Evolutionary conservation across 2,329 filamentous ascomycete genomes (phyloP).

Genomic region (Fusarium floridanum): DNA sequence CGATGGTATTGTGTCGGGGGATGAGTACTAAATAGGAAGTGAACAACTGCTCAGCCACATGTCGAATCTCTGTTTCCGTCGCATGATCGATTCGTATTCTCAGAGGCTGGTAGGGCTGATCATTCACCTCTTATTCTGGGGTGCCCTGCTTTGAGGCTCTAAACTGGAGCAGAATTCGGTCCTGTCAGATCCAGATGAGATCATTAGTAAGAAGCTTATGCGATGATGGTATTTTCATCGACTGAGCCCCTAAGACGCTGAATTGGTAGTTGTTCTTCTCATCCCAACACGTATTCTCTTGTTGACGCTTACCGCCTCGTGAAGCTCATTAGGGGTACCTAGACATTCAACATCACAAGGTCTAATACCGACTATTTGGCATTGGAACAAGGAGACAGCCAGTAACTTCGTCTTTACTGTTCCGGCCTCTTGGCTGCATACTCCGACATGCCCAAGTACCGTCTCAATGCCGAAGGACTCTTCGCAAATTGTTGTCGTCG

Average conservation of each 20-base stretch:
- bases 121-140: neutral
- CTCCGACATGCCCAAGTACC: neutral
- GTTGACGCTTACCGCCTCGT: neutral
- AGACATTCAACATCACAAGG: neutral
- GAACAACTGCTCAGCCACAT: neutral
- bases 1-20: neutral
- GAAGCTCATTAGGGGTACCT: neutral
- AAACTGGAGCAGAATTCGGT: neutral
- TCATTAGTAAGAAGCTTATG: neutral
- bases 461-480: constrained; percentile 2
- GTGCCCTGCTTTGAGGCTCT: neutral
- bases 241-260: neutral
- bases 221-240: neutral
- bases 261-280: neutral
- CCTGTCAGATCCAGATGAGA: neutral
- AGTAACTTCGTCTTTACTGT: neutral
- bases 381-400: neutral
- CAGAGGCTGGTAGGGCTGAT: neutral
- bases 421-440: neutral
- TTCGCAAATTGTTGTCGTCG: constrained; percentile 4
- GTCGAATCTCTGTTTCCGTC: neutral
- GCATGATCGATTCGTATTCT: neutral
- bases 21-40: neutral
- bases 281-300: neutral
- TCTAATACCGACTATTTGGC: neutral